Evolutionary conservation across 345 rosid species (phyloP).

Genomic region (Melaleuca quinquenervia): DNA sequence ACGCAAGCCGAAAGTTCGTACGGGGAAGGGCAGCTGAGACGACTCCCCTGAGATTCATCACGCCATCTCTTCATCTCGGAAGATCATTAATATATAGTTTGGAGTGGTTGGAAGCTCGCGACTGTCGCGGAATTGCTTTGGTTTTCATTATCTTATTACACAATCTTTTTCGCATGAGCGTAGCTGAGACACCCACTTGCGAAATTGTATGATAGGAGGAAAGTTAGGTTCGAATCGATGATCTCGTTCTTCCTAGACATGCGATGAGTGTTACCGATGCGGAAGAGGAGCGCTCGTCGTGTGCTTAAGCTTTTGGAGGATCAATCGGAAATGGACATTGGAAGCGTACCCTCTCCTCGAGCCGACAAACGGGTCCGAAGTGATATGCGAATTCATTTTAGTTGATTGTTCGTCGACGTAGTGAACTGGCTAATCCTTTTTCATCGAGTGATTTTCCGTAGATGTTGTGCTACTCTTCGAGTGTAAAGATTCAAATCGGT

Average conservation of each 20-base stretch:
- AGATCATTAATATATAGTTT: not conserved
- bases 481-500: not conserved
- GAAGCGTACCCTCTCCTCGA: not conserved
- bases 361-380: rapidly evolving
- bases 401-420: not conserved
- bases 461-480: not conserved
- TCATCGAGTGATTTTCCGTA: not conserved
- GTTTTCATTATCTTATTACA: not conserved
- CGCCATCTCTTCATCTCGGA: not conserved
- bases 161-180: not conserved
- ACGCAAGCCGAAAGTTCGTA: not conserved
- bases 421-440: not conserved
- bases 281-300: rapidly evolving
- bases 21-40: not conserved
- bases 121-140: not conserved
- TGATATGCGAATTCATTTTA: not conserved
- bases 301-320: not conserved
- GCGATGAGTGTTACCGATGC: not conserved
- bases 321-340: not conserved
- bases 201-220: not conserved
- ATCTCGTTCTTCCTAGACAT: not conserved
- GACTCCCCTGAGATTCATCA: not conserved
- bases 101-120: not conserved
- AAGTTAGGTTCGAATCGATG: not conserved
- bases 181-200: not conserved